phyloP scores from a whole-genome alignment of 768 basidiomycete genomes.

The Kwoniella europaea region DNA sequence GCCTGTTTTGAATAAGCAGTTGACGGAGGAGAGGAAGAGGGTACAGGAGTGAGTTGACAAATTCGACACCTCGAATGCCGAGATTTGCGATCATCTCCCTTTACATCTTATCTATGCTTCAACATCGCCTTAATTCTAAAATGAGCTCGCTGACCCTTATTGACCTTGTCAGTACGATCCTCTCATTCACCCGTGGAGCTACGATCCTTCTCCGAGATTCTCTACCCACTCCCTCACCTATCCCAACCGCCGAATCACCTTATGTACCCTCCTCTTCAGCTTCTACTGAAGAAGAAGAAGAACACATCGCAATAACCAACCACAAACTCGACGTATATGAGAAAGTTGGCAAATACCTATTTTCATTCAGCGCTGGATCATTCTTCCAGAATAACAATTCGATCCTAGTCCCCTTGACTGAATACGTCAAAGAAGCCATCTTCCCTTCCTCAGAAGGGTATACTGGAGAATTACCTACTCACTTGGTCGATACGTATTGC shows the following conservation, averaged over 20 bases:
- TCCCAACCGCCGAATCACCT: constrained; percentile 26
- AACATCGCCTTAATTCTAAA: no score
- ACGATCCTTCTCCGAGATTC: constrained; percentile 91
- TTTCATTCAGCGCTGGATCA: constrained; percentile 67
- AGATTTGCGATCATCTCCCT: no score
- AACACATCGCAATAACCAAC: constrained; percentile 79
- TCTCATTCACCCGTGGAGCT: constrained; percentile 81
- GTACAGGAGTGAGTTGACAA: constrained; percentile 63
- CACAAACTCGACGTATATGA: constrained; percentile 82
- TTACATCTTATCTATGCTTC: no score
- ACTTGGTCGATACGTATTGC: constrained; percentile 94
- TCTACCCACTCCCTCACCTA: constrained; percentile 53
- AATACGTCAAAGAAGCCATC: constrained; percentile 71
- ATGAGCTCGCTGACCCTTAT: background rate
- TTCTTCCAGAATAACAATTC: constrained; percentile 99
- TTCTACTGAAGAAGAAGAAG: constrained; percentile 17
- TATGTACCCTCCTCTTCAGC: no score
- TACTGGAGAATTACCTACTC: constrained; percentile 62
- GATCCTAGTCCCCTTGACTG: constrained; percentile 79
- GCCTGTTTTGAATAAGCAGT: constrained; percentile 72
- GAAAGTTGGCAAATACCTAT: constrained; percentile 75
- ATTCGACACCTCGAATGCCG: no score
- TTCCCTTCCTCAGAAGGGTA: constrained; percentile 29
- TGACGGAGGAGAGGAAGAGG: constrained; percentile 67
- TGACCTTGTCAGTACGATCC: constrained; percentile 67